phyloP scores from a whole-genome alignment of 768 basidiomycete species.

The Leccinum disarticulatum region DNA sequence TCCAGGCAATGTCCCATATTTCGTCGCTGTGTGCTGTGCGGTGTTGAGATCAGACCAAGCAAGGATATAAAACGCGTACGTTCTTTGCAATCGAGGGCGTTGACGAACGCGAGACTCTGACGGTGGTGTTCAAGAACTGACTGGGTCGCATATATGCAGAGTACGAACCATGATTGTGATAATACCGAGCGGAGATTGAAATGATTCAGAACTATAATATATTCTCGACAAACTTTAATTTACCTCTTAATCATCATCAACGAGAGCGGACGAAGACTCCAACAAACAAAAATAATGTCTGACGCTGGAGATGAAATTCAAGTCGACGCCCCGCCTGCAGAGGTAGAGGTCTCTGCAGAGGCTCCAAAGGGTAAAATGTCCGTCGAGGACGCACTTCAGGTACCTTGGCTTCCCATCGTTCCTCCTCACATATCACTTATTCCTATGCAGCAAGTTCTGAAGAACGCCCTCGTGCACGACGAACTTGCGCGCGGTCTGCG shows the following conservation, averaged over 20 bases:
- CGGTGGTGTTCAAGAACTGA: slow-evolving; percentile 21
- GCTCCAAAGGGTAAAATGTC: slow-evolving; percentile 94
- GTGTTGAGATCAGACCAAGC: slow-evolving; percentile 6
- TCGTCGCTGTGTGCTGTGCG: slow-evolving; percentile 72
- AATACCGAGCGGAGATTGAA: slow-evolving; percentile 57
- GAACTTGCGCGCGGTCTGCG: slow-evolving; percentile 97
- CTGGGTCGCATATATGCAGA: slow-evolving; percentile 3
- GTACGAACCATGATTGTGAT: slow-evolving; percentile 28
- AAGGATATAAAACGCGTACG: slow-evolving; percentile 43
- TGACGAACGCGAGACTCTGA: slow-evolving; percentile 71
- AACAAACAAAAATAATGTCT: slow-evolving; percentile 64
- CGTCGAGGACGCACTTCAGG: slow-evolving; percentile 94
- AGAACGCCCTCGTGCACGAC: slow-evolving; percentile 97
- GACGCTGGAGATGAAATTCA: slow-evolving; percentile 96
- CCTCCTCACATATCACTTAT: not conserved
- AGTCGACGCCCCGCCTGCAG: slow-evolving; percentile 61
- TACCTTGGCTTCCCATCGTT: slow-evolving; percentile 31
- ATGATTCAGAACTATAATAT: slow-evolving; percentile 24
- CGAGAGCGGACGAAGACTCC: slow-evolving; percentile 95
- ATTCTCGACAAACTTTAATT: slow-evolving; percentile 47
- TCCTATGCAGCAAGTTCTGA: slow-evolving; percentile 87
- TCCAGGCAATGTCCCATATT: slow-evolving; percentile 79
- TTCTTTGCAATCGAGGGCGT: slow-evolving; percentile 75
- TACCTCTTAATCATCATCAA: slow-evolving; percentile 64
- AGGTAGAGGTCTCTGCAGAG: slow-evolving; percentile 82